These are phyloP conservation scores for Cystobasidium sp. DNA, from an alignment of 1,284 basidiomycete species.

Conservation along the genomic window DNA sequence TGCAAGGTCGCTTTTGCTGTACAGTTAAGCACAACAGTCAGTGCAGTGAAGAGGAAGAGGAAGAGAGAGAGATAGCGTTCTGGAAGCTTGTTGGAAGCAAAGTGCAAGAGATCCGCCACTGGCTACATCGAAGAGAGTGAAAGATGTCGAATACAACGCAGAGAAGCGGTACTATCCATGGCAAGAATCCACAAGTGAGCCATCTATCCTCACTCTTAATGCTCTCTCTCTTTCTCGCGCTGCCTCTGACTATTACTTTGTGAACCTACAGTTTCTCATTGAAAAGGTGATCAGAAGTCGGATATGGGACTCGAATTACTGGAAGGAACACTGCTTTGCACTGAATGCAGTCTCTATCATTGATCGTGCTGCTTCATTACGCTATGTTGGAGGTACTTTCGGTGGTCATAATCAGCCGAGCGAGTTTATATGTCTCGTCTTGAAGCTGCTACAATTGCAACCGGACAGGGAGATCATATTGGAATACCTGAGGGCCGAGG, in stretches of 20 bases:
- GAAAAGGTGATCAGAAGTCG: conserved; percentile 95
- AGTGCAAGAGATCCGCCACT: neutral
- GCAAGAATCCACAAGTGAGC: conserved; percentile 84
- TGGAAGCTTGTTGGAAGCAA: no score
- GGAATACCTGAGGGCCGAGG: conserved; percentile 91
- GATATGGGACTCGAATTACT: conserved; percentile 93
- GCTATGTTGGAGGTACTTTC: conserved; percentile 88
- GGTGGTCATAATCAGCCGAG: conserved; percentile 84
- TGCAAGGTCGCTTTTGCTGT: no score
- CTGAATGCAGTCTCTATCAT: conserved; percentile 81
- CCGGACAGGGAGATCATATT: conserved; percentile 94
- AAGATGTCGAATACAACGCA: conserved; percentile 88
- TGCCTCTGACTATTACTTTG: neutral
- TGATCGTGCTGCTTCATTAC: conserved; percentile 83
- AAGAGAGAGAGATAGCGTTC: no score
- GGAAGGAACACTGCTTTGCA: conserved; percentile 66
- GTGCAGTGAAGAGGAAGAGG: no score
- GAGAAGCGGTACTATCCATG: conserved; percentile 79
- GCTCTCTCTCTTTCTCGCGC: neutral
- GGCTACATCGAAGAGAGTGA: neutral
- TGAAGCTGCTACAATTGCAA: conserved; percentile 95
- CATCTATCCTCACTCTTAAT: no score
- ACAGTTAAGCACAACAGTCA: no score
- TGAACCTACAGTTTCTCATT: conserved; percentile 74
- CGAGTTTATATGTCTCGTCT: conserved; percentile 84